These are phyloP conservation scores for Galerina sulciceps DNA, from an alignment of 768 basidiomycete species.

Conservation along the genomic window DNA sequence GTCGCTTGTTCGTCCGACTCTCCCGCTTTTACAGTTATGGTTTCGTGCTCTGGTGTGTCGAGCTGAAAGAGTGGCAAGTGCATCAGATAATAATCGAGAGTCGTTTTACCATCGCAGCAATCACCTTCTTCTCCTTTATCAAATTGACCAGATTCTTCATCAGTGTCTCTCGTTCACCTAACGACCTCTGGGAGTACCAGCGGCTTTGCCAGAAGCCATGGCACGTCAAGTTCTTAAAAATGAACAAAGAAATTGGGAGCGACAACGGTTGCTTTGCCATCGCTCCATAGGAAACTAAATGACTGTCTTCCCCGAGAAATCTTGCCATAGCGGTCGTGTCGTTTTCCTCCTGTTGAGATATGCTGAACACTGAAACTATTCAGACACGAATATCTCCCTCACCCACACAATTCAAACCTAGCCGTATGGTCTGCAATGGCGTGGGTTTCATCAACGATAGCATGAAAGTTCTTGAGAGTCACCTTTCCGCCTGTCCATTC, in stretches of 20 bases:
- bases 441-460: slow-evolving; percentile 5
- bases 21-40: slow-evolving; percentile 52
- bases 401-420: slow-evolving; percentile 58
- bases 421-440: slow-evolving; percentile 38
- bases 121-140: slow-evolving; percentile 58
- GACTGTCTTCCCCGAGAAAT: slow-evolving; percentile 66
- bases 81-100: too few species aligned
- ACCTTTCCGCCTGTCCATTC: slow-evolving; percentile 71
- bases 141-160: slow-evolving; percentile 56
- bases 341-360: slow-evolving; percentile 50
- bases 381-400: slow-evolving; percentile 10
- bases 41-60: slow-evolving; percentile 68
- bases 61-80: slow-evolving; percentile 44
- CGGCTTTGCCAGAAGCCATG: slow-evolving; percentile 82
- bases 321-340: slow-evolving; percentile 72
- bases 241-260: slow-evolving; percentile 78
- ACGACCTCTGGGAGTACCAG: slow-evolving; percentile 62
- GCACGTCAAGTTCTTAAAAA: slow-evolving; percentile 81
- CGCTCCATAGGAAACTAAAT: slow-evolving; percentile 86
- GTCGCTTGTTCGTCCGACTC: slow-evolving; percentile 42
- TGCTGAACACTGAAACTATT: neutral
- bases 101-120: too few species aligned
- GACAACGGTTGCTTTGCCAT: slow-evolving; percentile 87
- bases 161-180: slow-evolving; percentile 52
- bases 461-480: neutral